Percentiles rank a stretch among this genome's conserved stretches.
phyloP scores from a whole-genome alignment of 306 rosid genomes.

The Vicia sativa region DNA sequence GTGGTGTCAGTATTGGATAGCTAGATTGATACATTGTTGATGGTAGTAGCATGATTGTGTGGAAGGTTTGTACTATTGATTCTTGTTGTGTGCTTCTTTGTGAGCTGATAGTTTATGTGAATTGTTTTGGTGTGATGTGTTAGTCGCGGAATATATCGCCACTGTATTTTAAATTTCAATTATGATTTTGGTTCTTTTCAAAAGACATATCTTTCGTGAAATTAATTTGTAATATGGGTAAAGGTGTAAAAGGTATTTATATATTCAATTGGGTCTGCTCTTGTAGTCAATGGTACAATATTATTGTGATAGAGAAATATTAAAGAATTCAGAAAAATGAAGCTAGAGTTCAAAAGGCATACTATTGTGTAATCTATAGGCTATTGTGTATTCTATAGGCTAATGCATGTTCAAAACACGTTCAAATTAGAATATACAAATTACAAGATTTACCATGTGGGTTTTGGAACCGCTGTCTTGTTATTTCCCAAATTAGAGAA shows the following conservation, averaged over 20 bases:
- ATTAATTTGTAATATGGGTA: not conserved
- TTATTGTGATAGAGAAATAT: constrained; percentile 20
- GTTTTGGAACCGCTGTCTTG: constrained; percentile 1
- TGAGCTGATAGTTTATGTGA: constrained; percentile 11
- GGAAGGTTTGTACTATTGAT: not conserved
- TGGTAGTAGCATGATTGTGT: not conserved
- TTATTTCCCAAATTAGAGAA: not conserved
- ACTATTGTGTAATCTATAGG: not conserved
- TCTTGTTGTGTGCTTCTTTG: not conserved
- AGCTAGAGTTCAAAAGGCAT: not conserved
- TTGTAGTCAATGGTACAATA: constrained; percentile 7
- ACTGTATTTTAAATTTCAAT: not conserved
- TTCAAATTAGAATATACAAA: not conserved
- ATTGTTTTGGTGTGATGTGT: no score
- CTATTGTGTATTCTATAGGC: constrained; percentile 1
- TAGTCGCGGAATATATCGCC: no score
- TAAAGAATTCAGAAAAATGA: not conserved
- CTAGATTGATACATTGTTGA: constrained; percentile 2
- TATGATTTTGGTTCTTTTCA: not conserved
- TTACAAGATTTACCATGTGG: not conserved
- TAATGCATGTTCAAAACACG: constrained; percentile 12
- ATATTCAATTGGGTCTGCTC: not conserved
- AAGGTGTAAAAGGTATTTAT: not conserved
- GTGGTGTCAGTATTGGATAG: not conserved
- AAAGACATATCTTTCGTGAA: not conserved